A percentile compares a stretch with the other conserved stretches of the same genome.
Conservation (phyloP, 108 stramenopile species). For the Cyclotella distinguenda region DNA sequence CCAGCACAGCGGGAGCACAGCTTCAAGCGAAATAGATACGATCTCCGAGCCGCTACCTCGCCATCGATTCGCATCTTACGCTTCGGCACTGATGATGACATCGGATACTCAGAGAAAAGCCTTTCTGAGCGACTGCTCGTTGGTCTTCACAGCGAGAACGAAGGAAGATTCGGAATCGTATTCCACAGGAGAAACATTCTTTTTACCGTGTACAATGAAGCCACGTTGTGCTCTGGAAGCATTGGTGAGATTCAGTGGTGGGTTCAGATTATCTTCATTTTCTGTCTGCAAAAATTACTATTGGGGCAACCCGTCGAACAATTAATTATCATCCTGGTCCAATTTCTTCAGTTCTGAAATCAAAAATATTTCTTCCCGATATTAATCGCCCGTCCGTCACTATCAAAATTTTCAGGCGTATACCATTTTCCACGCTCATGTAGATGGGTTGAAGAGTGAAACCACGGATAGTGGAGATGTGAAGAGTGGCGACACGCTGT, state of each 20-base stretch:
- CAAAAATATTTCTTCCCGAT: too few species aligned
- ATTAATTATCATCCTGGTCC: too few species aligned
- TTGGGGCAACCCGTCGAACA: too few species aligned
- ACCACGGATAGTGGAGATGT: conserved; percentile 1
- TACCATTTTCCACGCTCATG: conserved; percentile 73
- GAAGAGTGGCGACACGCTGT: conserved; percentile 32
- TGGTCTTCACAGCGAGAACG: conserved; percentile 77
- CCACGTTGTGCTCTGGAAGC: conserved; percentile 85
- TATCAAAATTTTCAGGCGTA: conserved; percentile 24
- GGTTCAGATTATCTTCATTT: neutral
- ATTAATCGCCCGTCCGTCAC: neutral
- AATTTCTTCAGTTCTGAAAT: too few species aligned
- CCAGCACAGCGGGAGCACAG: conserved; percentile 6
- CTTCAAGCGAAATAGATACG: conserved; percentile 10
- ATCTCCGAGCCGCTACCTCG: conserved; percentile 61
- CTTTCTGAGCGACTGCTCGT: conserved; percentile 65
- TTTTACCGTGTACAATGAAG: conserved; percentile 74
- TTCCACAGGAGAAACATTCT: conserved; percentile 79
- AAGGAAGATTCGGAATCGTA: conserved; percentile 72
- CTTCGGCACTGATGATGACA: conserved; percentile 46
- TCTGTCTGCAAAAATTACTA: too few species aligned
- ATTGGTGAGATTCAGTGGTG: conserved; percentile 26
- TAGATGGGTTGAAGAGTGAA: conserved; percentile 46
- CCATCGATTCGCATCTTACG: conserved; percentile 59
- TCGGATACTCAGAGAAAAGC: conserved; percentile 22